phyloP scores from a whole-genome alignment of 768 basidiomycete genomes.

The Xanthoconium purpureum region DNA sequence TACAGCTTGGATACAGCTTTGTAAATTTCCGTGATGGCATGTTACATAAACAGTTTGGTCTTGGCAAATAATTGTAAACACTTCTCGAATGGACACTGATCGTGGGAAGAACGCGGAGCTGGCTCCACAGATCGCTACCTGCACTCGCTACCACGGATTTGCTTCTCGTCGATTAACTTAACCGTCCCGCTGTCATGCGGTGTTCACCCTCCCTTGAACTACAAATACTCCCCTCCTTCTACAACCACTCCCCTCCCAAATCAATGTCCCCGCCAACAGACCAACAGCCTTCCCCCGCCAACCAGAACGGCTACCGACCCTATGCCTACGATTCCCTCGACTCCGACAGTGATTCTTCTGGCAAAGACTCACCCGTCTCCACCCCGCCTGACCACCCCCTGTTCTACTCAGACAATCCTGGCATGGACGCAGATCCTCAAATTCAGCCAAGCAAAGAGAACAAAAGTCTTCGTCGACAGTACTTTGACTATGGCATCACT shows the following conservation, averaged over 20 bases:
- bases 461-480: slow-evolving; percentile 15
- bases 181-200: slow-evolving; percentile 1
- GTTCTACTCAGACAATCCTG: slow-evolving; percentile 8
- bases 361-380: slow-evolving; percentile 3
- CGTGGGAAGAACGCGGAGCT: background rate
- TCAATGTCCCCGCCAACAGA: background rate
- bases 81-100: no score
- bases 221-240: slow-evolving; percentile 2
- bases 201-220: slow-evolving; percentile 3
- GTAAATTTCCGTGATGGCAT: no score
- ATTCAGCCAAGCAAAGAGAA: slow-evolving; percentile 12
- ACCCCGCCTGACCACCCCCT: background rate
- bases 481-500: slow-evolving; percentile 23
- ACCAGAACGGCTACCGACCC: background rate
- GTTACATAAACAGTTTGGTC: no score
- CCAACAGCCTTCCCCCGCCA: background rate
- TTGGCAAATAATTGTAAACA: no score
- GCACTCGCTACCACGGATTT: no score
- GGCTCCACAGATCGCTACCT: background rate
- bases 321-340: slow-evolving; percentile 2
- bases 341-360: slow-evolving; percentile 13
- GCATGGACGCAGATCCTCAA: background rate
- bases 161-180: slow-evolving; percentile 2
- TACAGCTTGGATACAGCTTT: no score
- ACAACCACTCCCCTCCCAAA: background rate